Conservation (phyloP, 345 rosid species). For the Raphanus raphanistrum region DNA sequence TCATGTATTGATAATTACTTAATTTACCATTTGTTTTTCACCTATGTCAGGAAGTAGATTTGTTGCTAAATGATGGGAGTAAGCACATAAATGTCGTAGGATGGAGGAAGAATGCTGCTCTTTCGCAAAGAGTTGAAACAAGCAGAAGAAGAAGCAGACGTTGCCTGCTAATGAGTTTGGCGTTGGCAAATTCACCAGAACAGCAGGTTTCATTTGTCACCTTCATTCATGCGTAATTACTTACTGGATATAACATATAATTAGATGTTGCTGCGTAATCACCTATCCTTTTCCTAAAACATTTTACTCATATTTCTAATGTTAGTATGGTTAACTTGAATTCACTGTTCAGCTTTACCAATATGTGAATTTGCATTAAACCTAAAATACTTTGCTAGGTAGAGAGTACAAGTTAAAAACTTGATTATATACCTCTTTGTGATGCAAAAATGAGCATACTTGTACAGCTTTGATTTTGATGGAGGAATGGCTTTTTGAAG, state of each 20-base stretch:
- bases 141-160: conserved; percentile 98
- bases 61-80: conserved; percentile 97
- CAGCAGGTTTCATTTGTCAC: conserved; percentile 64
- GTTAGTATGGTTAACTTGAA: conserved; percentile 10
- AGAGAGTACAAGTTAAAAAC: conserved; percentile 10
- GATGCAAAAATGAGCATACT: background rate
- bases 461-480: conserved; percentile 12
- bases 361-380: conserved; percentile 11
- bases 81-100: conserved; percentile 90
- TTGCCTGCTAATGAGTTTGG: conserved; percentile 91
- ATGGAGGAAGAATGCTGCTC: conserved; percentile 82
- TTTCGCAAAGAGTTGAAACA: conserved; percentile 82
- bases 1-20: conserved; percentile 22
- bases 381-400: background rate
- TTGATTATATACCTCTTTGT: background rate
- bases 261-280: background rate
- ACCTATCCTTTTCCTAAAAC: background rate
- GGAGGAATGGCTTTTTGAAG: conserved; percentile 13
- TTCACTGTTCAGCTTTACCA: background rate
- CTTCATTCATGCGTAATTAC: conserved; percentile 14
- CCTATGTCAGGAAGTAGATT: conserved; percentile 83
- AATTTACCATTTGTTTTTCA: conserved; percentile 34
- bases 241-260: conserved; percentile 15
- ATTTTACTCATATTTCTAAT: conserved; percentile 2
- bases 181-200: conserved; percentile 73